Base-by-base conservation (phyloP, 2,329 filamentous ascomycete genomes). In the Decorospora gaudefroyi region DNA sequence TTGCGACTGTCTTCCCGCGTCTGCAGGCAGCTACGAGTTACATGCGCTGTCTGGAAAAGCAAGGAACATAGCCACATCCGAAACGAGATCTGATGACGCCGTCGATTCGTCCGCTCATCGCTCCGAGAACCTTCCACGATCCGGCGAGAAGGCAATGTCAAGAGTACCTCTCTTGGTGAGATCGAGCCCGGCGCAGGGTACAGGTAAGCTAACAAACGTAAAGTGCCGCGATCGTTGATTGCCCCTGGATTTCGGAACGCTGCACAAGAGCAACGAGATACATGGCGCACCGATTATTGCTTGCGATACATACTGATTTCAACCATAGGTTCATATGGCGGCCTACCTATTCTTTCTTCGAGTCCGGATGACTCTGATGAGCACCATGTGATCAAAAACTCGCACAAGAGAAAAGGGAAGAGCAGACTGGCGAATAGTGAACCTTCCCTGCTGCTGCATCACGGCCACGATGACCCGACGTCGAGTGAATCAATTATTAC, bases 181-280 rank as follows among this genome's bases (percentile, higher is more conserved):
- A 48, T 81, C 81, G 35, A 80, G 81, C 53, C 81, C 81, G 29
- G 79, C 79, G 22, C 76, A 80, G 63, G 81, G 80, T 43, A 82
- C 79, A 23, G 59, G 59, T 62, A 58, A 59, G 59, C 53, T 51
- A 52, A 46, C 49, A 28, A 41, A 30, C 32, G 46, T 32, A 43
- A 42, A 43, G 46, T 31, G 42, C 29, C 30, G 32, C 30, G 32
- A 33, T 23, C 39, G 38, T 25, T 13, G 26, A 10, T 26, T 15
- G 26, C 22, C 42, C 44, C 22, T 19, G 26, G 34, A 37, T 40
- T 30, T 39, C 30, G 12, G 26, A 42, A 26, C 21, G 25, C 34
- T 42, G 46, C 43, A 44, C 45, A 32, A 28, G 16, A 38, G 31
- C 49, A 38, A 42, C 34, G 33, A 27, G 27, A 37, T 41, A 44